Conservation (phyloP, 169 alveolate species). For the Plasmodium relictum region DNA sequence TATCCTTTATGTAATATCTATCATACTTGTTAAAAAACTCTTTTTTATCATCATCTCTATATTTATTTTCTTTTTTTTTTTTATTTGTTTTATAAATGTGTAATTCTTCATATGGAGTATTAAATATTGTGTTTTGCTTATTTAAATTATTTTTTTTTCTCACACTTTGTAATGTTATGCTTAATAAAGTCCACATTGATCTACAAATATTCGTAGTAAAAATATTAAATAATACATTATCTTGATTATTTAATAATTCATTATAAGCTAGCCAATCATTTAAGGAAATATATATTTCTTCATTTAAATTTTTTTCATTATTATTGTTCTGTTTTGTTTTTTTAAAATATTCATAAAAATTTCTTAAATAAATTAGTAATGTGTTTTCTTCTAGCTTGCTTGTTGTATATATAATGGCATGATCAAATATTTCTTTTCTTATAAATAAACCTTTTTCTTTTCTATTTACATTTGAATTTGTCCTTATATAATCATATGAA, state of each 20-base stretch:
- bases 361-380: slow-evolving; percentile 39
- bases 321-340: background rate
- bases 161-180: slow-evolving; percentile 62
- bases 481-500: background rate
- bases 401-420: slow-evolving; percentile 61
- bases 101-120: slow-evolving; percentile 12
- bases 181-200: slow-evolving; percentile 57
- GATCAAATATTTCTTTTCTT: slow-evolving; percentile 74
- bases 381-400: slow-evolving; percentile 35
- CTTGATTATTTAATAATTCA: slow-evolving; percentile 54
- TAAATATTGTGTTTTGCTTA: slow-evolving; percentile 51
- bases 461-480: background rate
- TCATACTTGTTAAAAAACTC: background rate
- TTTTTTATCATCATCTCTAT: background rate
- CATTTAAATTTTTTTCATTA: slow-evolving; percentile 6
- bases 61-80: background rate
- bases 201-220: slow-evolving; percentile 46
- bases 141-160: slow-evolving; percentile 53
- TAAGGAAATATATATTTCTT: slow-evolving; percentile 48
- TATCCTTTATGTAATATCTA: background rate
- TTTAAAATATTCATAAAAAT: slow-evolving; percentile 64
- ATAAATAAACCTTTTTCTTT: slow-evolving; percentile 21
- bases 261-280: slow-evolving; percentile 52
- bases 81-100: background rate
- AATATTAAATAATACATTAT: background rate